These are phyloP conservation scores for Prunus yedoensis DNA, from an alignment of 331 rosid genomes.

Conservation along the genomic window DNA sequence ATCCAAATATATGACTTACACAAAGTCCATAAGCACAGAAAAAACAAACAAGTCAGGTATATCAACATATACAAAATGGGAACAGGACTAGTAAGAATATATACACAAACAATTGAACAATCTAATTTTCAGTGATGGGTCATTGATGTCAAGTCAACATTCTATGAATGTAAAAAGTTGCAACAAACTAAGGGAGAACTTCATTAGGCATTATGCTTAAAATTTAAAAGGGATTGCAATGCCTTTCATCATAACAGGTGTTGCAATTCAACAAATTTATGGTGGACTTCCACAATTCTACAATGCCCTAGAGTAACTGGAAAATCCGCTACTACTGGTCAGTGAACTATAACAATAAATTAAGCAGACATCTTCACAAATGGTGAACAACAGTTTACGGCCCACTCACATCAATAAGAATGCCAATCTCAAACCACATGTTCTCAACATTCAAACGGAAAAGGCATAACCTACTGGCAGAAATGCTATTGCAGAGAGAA, in stretches of 20 bases:
- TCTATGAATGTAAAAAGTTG: background rate
- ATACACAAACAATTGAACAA: background rate
- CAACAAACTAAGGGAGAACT: background rate
- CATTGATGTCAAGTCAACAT: background rate
- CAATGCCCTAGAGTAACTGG: background rate
- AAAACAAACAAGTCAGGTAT: background rate
- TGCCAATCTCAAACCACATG: background rate
- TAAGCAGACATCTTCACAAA: background rate
- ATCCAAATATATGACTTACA: background rate
- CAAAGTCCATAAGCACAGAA: background rate
- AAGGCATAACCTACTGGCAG: background rate
- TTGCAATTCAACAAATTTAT: background rate
- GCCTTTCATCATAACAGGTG: background rate
- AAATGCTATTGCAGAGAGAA: background rate
- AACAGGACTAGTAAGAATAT: background rate
- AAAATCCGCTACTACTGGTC: background rate
- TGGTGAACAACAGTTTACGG: background rate
- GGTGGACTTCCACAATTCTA: background rate
- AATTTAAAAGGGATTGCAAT: background rate
- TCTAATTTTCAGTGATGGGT: background rate
- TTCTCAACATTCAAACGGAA: background rate
- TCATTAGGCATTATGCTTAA: background rate
- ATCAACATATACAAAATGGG: background rate
- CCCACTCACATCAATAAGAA: background rate
- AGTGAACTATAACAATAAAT: background rate